phyloP scores from a whole-genome alignment of 176 grass and related monocot species.

The Aegilops sharonensis region DNA sequence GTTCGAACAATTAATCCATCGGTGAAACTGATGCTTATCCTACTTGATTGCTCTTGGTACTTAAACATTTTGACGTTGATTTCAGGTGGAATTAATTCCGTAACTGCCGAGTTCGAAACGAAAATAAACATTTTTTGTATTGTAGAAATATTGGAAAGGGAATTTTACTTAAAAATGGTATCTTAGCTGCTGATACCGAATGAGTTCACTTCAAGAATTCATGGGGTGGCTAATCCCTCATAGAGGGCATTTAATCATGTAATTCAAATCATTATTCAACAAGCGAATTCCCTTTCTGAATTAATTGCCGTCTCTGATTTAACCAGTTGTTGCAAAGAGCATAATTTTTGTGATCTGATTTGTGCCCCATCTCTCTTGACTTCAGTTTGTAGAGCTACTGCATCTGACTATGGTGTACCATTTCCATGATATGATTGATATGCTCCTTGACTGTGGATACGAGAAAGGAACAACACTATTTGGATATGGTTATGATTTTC shows the following conservation, averaged over 20 bases:
- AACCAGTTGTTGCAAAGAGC: conserved; percentile 3
- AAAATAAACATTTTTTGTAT: background rate
- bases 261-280: background rate
- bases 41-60: background rate
- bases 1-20: background rate
- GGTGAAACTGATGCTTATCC: background rate
- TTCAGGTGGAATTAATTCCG: background rate
- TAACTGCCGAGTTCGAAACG: background rate
- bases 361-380: background rate
- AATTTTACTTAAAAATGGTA: background rate
- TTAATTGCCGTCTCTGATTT: no score
- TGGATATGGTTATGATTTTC: conserved; percentile 98
- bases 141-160: background rate
- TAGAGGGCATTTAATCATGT: background rate
- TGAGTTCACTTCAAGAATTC: background rate
- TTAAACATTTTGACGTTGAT: background rate
- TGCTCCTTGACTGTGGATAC: conserved; percentile 82
- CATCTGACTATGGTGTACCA: conserved; percentile 75
- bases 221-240: conserved; percentile 8
- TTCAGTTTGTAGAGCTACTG: conserved; percentile 66
- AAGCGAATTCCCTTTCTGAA: background rate
- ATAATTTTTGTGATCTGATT: conserved; percentile 7
- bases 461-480: conserved; percentile 85
- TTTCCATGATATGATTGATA: conserved; percentile 95
- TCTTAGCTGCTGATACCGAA: background rate